phyloP scores from a whole-genome alignment of 148 eudicot genomes.

The Fagopyrum tataricum region DNA sequence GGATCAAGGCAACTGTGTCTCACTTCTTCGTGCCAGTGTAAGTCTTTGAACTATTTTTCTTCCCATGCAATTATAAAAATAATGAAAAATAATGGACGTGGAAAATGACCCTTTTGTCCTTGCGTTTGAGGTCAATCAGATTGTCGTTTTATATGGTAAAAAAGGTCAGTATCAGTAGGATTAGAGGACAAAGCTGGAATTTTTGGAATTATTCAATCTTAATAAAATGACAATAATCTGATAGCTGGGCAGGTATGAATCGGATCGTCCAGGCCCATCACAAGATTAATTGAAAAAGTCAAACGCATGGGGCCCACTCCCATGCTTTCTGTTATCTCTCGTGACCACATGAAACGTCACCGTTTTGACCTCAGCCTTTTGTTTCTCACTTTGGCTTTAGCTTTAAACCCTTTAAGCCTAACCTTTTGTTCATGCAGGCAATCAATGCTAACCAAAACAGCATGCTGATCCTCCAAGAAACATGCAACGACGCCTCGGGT shows the following conservation, averaged over 20 bases:
- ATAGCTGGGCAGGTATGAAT: slow-evolving; percentile 11
- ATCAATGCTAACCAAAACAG: slow-evolving; percentile 27
- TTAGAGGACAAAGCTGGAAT: slow-evolving; percentile 19
- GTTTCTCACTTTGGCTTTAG: not conserved
- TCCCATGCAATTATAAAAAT: not conserved
- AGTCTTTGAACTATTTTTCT: slow-evolving; percentile 2
- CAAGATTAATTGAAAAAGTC: not conserved
- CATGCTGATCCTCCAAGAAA: slow-evolving; percentile 41
- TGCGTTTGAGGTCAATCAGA: slow-evolving; percentile 28
- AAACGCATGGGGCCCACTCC: slow-evolving; percentile 1
- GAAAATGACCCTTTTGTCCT: slow-evolving; percentile 13
- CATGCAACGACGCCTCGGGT: slow-evolving; percentile 32
- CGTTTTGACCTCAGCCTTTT: not conserved
- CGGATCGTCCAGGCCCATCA: not conserved
- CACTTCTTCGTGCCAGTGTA: slow-evolving; percentile 84
- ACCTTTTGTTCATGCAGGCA: slow-evolving; percentile 19
- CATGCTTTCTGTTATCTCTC: not conserved
- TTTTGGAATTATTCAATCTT: slow-evolving; percentile 15
- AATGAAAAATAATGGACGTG: not conserved
- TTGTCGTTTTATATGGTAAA: slow-evolving; percentile 16
- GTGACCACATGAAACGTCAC: slow-evolving; percentile 12
- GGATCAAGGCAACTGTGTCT: slow-evolving; percentile 87
- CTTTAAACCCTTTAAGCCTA: not conserved
- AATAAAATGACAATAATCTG: slow-evolving; percentile 5
- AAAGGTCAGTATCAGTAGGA: slow-evolving; percentile 5